phyloP scores from a whole-genome alignment of 495 filamentous ascomycete genomes.

The Neurospora sp. region DNA sequence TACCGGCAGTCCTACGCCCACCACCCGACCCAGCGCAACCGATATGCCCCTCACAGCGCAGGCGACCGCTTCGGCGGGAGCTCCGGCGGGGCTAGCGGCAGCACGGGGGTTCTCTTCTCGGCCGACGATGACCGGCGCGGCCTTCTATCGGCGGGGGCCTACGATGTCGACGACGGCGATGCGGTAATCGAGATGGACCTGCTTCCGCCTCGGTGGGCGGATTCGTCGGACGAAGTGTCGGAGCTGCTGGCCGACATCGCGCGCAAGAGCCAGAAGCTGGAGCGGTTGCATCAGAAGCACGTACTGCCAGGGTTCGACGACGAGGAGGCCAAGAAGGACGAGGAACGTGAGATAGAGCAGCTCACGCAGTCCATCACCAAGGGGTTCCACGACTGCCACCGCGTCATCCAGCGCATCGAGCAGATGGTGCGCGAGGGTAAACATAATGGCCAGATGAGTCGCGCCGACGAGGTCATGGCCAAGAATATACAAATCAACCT shows the following conservation, averaged over 20 bases:
- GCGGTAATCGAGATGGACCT: constrained; percentile 98
- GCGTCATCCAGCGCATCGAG: constrained; percentile 76
- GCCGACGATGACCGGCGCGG: constrained; percentile 66
- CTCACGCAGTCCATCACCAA: constrained; percentile 84
- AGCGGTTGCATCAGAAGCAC: constrained; percentile 93
- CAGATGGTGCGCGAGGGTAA: constrained; percentile 69
- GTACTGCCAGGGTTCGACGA: constrained; percentile 95
- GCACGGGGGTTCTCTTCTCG: constrained; percentile 26
- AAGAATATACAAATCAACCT: constrained; percentile 89
- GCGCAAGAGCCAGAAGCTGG: constrained; percentile 69
- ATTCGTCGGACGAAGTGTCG: constrained; percentile 87
- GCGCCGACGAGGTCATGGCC: constrained; percentile 87
- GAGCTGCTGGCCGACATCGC: constrained; percentile 74
- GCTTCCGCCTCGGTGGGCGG: constrained; percentile 89
- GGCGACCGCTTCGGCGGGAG: constrained; percentile 63
- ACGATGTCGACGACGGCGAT: constrained; percentile 79
- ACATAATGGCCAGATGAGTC: constrained; percentile 55
- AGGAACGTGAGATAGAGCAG: constrained; percentile 82
- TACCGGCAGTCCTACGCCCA: constrained; percentile 98
- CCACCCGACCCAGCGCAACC: constrained; percentile 78
- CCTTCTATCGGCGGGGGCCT: constrained; percentile 68
- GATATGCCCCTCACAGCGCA: constrained; percentile 46
- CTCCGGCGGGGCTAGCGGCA: constrained; percentile 26
- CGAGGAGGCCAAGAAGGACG: constrained; percentile 69
- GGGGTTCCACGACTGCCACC: constrained; percentile 82